phyloP scores from a whole-genome alignment of 345 rosid genomes.

The Zanthoxylum bungeanum region DNA sequence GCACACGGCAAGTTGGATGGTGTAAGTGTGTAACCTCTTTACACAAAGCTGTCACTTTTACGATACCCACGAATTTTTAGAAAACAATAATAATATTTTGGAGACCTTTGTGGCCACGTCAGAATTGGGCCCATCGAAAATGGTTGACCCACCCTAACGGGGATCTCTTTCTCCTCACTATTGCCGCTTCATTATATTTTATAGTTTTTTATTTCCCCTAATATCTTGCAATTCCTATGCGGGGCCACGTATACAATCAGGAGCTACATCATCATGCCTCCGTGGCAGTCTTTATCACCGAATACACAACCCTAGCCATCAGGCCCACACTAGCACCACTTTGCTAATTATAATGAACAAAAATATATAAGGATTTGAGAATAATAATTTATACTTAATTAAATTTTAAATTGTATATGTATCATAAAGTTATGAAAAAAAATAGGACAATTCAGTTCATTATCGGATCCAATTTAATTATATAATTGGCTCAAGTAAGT shows the following conservation, averaged over 20 bases:
- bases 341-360: not conserved
- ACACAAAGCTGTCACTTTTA: constrained; percentile 15
- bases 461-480: too few relatives aligned
- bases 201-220: constrained; percentile 13
- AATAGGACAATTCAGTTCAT: too few relatives aligned
- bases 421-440: too few relatives aligned
- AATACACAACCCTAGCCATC: constrained; percentile 43
- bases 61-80: not conserved
- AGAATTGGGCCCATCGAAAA: constrained; percentile 29
- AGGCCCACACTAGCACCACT: constrained; percentile 31
- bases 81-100: constrained; percentile 6
- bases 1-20: constrained; percentile 13
- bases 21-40: constrained; percentile 10
- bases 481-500: too few relatives aligned
- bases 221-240: constrained; percentile 15
- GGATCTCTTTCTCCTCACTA: constrained; percentile 18
- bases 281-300: constrained; percentile 25
- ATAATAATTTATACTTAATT: too few relatives aligned
- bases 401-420: too few relatives aligned
- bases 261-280: constrained; percentile 12
- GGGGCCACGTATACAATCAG: constrained; percentile 24
- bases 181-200: constrained; percentile 28
- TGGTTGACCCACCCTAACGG: constrained; percentile 47
- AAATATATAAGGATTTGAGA: too few relatives aligned
- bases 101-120: constrained; percentile 51